Percentiles rank a stretch among this genome's conserved stretches.
These are phyloP conservation scores for Penicillium glabrum DNA, from an alignment of 2,329 filamentous ascomycete species.

Conservation along the genomic window DNA sequence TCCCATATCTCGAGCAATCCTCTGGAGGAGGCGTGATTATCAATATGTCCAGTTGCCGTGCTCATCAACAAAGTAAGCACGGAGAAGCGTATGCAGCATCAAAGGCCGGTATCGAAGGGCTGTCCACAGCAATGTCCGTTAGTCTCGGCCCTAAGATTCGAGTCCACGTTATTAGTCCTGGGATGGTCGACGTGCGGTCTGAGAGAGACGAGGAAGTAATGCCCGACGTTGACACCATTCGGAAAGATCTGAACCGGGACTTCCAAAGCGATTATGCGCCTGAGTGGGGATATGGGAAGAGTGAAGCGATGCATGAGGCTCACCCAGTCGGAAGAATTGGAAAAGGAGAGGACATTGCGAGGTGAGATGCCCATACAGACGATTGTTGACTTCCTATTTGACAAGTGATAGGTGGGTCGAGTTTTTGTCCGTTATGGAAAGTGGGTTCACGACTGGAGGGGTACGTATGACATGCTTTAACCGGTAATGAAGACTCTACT, in stretches of 20 bases:
- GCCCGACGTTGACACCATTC: slow-evolving; percentile 1
- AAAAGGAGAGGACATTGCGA: slow-evolving; percentile 4
- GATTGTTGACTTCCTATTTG: too few species aligned
- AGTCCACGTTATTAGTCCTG: slow-evolving; percentile 2
- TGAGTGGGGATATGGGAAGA: slow-evolving; percentile 1
- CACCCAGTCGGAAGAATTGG: slow-evolving; percentile 6
- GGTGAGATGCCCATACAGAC: not conserved
- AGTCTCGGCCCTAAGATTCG: slow-evolving; percentile 2
- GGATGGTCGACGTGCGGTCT: slow-evolving; percentile 5
- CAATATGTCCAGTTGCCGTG: slow-evolving; percentile 5
- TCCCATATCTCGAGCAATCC: slow-evolving; percentile 1
- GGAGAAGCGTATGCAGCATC: slow-evolving; percentile 6
- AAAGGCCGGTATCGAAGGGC: slow-evolving; percentile 4
- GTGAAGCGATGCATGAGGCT: not conserved
- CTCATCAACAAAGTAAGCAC: slow-evolving; percentile 2
- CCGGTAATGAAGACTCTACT: not conserved
- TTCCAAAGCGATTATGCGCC: slow-evolving; percentile 7
- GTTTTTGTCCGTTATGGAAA: slow-evolving; percentile 1
- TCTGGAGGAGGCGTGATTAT: slow-evolving; percentile 3
- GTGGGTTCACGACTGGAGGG: slow-evolving; percentile 5
- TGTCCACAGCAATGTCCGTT: slow-evolving; percentile 2
- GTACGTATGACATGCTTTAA: not conserved
- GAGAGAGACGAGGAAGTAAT: not conserved
- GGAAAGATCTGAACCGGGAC: not conserved
- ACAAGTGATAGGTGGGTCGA: not conserved